A percentile compares a stretch with the other conserved stretches of the same genome.
These are phyloP conservation scores for Tolypocladium nubicola DNA, from an alignment of 2,329 filamentous ascomycete species.

Conservation along the genomic window DNA sequence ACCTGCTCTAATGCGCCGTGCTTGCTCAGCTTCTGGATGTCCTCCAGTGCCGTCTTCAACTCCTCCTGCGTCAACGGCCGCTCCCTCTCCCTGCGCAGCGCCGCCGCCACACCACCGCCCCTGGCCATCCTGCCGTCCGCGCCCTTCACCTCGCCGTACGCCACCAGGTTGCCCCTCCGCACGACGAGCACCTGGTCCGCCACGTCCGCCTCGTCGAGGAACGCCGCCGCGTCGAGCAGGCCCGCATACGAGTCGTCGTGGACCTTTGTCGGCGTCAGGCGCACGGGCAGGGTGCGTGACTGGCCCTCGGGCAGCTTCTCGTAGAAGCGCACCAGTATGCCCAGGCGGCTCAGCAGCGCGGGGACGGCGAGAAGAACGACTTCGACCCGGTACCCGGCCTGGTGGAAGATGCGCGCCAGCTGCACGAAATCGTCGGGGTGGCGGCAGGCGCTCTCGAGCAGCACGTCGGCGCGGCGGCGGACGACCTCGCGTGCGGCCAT, in stretches of 20 bases:
- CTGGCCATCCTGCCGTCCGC: not conserved
- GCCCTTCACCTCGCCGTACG: conserved; percentile 11
- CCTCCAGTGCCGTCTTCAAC: conserved; percentile 11
- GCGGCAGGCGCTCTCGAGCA: conserved; percentile 35
- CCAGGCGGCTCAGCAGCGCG: conserved; percentile 27
- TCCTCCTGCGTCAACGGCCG: conserved; percentile 17
- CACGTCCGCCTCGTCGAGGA: conserved; percentile 20
- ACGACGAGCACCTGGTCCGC: conserved; percentile 28
- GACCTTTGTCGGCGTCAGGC: conserved; percentile 31
- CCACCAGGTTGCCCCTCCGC: conserved; percentile 25
- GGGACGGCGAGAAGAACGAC: conserved; percentile 33
- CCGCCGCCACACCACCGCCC: conserved; percentile 9
- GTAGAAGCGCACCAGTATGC: conserved; percentile 29
- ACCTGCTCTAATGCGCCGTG: conserved; percentile 11
- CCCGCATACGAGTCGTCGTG: conserved; percentile 35
- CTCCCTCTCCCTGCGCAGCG: conserved; percentile 14
- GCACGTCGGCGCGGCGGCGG: conserved; percentile 19
- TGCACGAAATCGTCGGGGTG: conserved; percentile 28
- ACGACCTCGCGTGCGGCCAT: conserved; percentile 25
- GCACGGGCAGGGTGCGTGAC: conserved; percentile 22
- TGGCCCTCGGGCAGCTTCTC: conserved; percentile 22
- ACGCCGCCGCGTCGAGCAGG: conserved; percentile 23
- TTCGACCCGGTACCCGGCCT: conserved; percentile 23
- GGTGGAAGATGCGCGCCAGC: conserved; percentile 23
- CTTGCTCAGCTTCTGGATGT: conserved; percentile 13